Conservation (phyloP, 2,329 filamentous ascomycete genomes). For the Cadophora sp. region DNA sequence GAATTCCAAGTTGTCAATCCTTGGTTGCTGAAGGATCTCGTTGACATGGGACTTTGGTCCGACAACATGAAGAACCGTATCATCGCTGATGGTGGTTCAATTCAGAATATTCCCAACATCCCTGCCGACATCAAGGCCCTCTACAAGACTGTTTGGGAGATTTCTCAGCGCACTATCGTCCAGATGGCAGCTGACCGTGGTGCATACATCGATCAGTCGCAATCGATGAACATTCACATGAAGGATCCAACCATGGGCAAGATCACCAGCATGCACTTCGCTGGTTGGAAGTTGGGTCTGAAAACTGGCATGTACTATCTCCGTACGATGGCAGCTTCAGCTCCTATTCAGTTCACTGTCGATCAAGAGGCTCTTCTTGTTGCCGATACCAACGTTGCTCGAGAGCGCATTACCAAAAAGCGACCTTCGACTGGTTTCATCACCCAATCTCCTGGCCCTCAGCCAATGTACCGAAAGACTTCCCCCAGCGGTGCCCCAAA, state of each 20-base stretch:
- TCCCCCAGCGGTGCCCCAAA: slow-evolving; percentile 51
- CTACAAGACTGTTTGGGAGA: slow-evolving; percentile 99
- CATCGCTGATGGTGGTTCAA: slow-evolving; percentile 93
- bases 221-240: slow-evolving; percentile 99
- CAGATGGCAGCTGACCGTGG: slow-evolving; percentile 99
- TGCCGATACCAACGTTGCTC: slow-evolving; percentile 78
- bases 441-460: slow-evolving; percentile 66
- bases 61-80: slow-evolving; percentile 99
- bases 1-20: slow-evolving; percentile 99
- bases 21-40: slow-evolving; percentile 96
- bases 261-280: slow-evolving; percentile 99
- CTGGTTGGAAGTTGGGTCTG: slow-evolving; percentile 97
- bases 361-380: slow-evolving; percentile 95
- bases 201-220: slow-evolving; percentile 98
- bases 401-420: slow-evolving; percentile 71
- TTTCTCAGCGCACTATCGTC: slow-evolving; percentile 92
- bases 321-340: slow-evolving; percentile 94
- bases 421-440: slow-evolving; percentile 57
- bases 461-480: slow-evolving; percentile 69
- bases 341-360: slow-evolving; percentile 98
- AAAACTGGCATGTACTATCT: slow-evolving; percentile 99
- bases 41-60: slow-evolving; percentile 97
- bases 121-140: slow-evolving; percentile 93
- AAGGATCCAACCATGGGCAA: slow-evolving; percentile 99
- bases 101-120: slow-evolving; percentile 97